Conservation (phyloP, 805 yeast genomes). For the Pichia eremophila region DNA sequence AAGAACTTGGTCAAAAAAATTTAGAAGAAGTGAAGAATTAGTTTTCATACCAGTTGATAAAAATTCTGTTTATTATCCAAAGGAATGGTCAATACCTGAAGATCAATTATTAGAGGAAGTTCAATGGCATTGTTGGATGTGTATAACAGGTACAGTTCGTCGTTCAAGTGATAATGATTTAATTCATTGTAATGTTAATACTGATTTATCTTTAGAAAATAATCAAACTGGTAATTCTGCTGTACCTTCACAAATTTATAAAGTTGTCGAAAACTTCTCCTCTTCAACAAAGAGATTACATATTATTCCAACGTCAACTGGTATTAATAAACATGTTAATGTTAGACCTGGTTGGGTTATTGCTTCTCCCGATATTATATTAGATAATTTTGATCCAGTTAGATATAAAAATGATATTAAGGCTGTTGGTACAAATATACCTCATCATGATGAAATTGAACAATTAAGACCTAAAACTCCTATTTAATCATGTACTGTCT, state of each 20-base stretch:
- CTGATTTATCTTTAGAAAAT: conserved; percentile 72
- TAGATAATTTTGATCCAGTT: conserved; percentile 55
- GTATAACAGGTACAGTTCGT: conserved; percentile 88
- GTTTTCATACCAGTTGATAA: conserved; percentile 69
- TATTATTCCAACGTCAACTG: conserved; percentile 68
- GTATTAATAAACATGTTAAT: conserved; percentile 51
- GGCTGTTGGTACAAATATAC: conserved; percentile 45
- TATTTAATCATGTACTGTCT: conserved; percentile 4
- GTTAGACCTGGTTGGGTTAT: conserved; percentile 87
- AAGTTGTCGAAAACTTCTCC: conserved; percentile 81
- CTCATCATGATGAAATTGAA: conserved; percentile 67
- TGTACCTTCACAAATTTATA: conserved; percentile 70
- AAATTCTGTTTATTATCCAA: conserved; percentile 58
- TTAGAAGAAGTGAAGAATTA: conserved; percentile 83
- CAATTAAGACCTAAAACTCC: conserved; percentile 81
- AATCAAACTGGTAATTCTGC: conserved; percentile 31
- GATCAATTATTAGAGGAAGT: conserved; percentile 53
- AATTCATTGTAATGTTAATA: conserved; percentile 87
- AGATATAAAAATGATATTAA: conserved; percentile 36
- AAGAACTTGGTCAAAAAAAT: conserved; percentile 43
- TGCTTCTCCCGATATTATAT: conserved; percentile 70
- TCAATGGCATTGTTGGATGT: conserved; percentile 98
- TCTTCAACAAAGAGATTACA: conserved; percentile 76
- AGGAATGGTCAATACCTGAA: conserved; percentile 34
- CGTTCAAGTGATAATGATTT: conserved; percentile 75